A percentile compares a stretch with the other conserved stretches of the same genome.
phyloP scores from a whole-genome alignment of 495 filamentous ascomycete genomes.

The Talaromyces thailandensis region DNA sequence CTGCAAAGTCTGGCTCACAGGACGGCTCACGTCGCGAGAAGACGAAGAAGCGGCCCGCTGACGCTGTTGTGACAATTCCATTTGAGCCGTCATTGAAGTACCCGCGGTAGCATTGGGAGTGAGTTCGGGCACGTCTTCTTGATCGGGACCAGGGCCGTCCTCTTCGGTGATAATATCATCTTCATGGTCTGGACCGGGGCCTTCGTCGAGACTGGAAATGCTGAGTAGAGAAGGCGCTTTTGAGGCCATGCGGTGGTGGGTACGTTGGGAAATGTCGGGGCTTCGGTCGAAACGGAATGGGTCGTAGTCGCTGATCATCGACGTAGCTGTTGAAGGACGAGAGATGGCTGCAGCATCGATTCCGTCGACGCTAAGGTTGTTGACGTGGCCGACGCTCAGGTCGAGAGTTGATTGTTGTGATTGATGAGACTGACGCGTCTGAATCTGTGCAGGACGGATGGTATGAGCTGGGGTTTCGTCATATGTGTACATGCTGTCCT shows the following conservation, averaged over 20 bases:
- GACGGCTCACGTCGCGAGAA: neutral
- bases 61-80: neutral
- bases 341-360: constrained; percentile 15
- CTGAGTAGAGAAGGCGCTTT: neutral
- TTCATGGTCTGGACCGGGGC: constrained; percentile 35
- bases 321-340: constrained; percentile 34
- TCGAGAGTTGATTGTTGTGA: constrained; percentile 11
- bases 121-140: neutral
- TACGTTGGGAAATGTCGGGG: neutral
- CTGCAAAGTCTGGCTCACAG: neutral
- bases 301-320: constrained; percentile 33
- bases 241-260: neutral
- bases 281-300: constrained; percentile 38
- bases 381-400: neutral
- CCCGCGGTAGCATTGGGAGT: neutral
- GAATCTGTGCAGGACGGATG: constrained; percentile 22
- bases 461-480: constrained; percentile 25
- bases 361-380: neutral
- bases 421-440: constrained; percentile 9
- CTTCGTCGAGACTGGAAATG: constrained; percentile 11
- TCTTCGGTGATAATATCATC: constrained; percentile 8
- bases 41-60: neutral
- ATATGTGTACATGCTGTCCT: constrained; percentile 7
- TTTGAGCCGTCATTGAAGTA: neutral
- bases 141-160: constrained; percentile 2